Conservation (phyloP, 2,329 filamentous ascomycete species). For the Ophiostoma perfectum region DNA sequence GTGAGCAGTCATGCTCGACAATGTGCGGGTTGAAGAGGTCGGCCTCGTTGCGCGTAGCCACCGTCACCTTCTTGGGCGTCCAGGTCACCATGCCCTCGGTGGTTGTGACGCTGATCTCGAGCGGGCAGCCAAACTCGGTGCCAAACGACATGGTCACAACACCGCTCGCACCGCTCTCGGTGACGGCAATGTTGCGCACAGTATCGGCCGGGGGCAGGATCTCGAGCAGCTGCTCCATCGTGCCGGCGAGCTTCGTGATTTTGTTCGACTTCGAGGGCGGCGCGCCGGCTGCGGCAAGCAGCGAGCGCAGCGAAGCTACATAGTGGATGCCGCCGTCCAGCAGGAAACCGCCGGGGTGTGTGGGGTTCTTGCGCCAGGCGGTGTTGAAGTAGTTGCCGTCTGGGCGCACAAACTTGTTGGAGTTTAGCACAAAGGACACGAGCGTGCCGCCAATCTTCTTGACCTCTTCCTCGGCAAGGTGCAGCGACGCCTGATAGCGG, state of each 20-base stretch:
- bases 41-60: constrained; percentile 19
- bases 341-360: constrained; percentile 70
- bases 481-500: constrained; percentile 41
- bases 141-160: constrained; percentile 31
- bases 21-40: constrained; percentile 8
- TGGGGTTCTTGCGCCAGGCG: constrained; percentile 59
- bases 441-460: constrained; percentile 31
- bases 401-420: constrained; percentile 40
- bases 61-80: constrained; percentile 27
- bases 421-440: constrained; percentile 38
- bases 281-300: constrained; percentile 46
- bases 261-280: constrained; percentile 30
- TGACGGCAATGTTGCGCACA: constrained; percentile 48
- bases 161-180: constrained; percentile 29
- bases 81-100: constrained; percentile 31
- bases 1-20: constrained; percentile 24
- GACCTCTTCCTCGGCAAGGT: constrained; percentile 28
- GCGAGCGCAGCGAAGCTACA: constrained; percentile 54
- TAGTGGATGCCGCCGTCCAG: constrained; percentile 73
- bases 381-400: constrained; percentile 47
- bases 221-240: constrained; percentile 48
- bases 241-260: constrained; percentile 47
- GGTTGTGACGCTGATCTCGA: constrained; percentile 30
- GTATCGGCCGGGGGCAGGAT: constrained; percentile 63
- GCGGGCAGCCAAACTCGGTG: constrained; percentile 32